Base-by-base conservation (phyloP, 345 rosid genomes). In the Bruguiera gymnorhiza region DNA sequence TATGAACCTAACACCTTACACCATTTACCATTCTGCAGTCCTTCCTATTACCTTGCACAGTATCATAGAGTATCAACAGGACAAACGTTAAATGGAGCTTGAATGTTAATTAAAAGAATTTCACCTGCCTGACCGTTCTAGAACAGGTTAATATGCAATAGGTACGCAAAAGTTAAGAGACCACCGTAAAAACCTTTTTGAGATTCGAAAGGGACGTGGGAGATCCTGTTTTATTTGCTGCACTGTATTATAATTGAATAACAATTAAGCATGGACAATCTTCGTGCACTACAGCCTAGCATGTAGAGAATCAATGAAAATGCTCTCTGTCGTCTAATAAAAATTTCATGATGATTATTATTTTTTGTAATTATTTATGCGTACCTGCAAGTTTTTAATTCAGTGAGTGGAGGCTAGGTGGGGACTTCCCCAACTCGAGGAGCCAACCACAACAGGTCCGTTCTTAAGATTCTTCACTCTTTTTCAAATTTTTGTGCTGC, bases 371-470 rank as follows among this genome's bases (percentile, higher is more conserved):
- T 27, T 43, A 15, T 43, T 43, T 43, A 43, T 13, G 15, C 50
- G 19, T 43, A 43, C 48, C 37, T 11, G 48, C 50, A 43, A 43
- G 50, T 15, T 13, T 43, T 13, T 13, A 13, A 56, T 11, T 39
- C 57, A 20, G 68, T 70, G 55, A 74, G 79, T 21, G 70, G 80
- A 30, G 54, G 60, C 62, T 56, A 55, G 18, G 60, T 24, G 60
- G 66, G 73, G 61, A 43, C 68, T 80, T 83, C 89, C 86, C 70
- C 68, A 62, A 71, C 63, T 73, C 59, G 68, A 68, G 87, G 87
- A 86, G 65, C 84, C 79, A 80, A 82, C 80, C 63, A 59, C 5
- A n/a, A 6, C 10, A 4, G 13, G 5, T 56, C 6, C 39, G 20
- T 48, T 71, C 20, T 11, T 6, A 26, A 68, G 74, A 72, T 67